Percentiles rank a stretch among this genome's conserved stretches.
phyloP scores from a whole-genome alignment of 441 rosid genomes.

The Adansonia rubrostipa region DNA sequence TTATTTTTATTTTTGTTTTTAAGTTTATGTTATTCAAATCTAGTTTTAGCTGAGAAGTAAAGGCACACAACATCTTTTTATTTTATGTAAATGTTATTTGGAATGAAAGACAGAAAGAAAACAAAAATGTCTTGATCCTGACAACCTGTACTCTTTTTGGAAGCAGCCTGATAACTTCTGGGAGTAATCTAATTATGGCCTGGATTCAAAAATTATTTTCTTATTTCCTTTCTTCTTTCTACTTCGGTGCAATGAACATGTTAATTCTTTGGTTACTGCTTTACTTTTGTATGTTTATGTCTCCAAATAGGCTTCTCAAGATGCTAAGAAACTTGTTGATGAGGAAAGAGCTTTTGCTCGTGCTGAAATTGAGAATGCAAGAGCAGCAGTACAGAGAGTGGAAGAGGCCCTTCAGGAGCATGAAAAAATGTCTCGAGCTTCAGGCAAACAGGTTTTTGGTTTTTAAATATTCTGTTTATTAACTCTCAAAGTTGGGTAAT shows the following conservation, averaged over 20 bases:
- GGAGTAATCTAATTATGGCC: not conserved
- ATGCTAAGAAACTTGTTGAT: constrained; percentile 92
- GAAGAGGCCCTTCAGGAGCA: constrained; percentile 52
- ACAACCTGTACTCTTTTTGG: not conserved
- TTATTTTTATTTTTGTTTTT: not conserved
- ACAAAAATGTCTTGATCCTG: not conserved
- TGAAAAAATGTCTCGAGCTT: constrained; percentile 58
- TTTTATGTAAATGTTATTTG: not conserved
- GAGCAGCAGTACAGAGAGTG: no score
- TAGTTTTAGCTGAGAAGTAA: not conserved
- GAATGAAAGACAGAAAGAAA: not conserved
- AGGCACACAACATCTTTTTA: not conserved
- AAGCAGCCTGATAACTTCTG: not conserved
- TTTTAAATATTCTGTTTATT: not conserved
- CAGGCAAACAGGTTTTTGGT: constrained; percentile 35
- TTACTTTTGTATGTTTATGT: not conserved
- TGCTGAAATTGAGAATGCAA: constrained; percentile 3
- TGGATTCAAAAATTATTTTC: not conserved
- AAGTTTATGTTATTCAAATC: not conserved
- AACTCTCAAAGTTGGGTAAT: not conserved
- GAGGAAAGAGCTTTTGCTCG: constrained; percentile 97
- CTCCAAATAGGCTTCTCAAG: constrained; percentile 78
- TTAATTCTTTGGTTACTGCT: not conserved
- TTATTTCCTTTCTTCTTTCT: not conserved
- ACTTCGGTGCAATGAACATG: not conserved